Base-by-base conservation (phyloP, 2,329 filamentous ascomycete genomes). In the Xylaria sp. region DNA sequence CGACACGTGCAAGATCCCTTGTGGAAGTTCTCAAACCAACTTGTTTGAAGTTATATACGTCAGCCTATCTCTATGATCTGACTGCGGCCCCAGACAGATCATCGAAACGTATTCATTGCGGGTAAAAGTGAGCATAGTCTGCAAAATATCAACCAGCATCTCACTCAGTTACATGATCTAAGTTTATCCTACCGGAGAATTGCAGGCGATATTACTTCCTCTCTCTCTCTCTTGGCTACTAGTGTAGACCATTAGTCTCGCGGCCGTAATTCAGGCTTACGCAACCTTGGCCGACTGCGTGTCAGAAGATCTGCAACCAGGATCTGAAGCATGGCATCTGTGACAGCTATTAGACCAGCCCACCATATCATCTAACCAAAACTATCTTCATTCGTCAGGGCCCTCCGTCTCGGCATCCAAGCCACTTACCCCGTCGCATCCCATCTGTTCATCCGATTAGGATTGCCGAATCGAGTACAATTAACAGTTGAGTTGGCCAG, bases 221-320 rank as follows among this genome's bases (percentile, higher is more conserved):
- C n/a, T n/a, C n/a, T n/a, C n/a, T n/a, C n/a, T n/a, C n/a, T n/a
- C n/a, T n/a, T n/a, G n/a, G n/a, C n/a, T n/a, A n/a, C n/a, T n/a
- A 15, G 13, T 15, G 39, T 18, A 10, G 13, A n/a, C 20, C 13
- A 13, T 44, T 10, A 2, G 28, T 20, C n/a, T 62, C 25, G 23
- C 57, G 25, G 50, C 25, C 23, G 15, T 46, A 41, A 41, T 34
- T 10, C 50, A 50, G 18, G 59, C 62, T 48, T 60, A 57, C 61
- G 59, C 59, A 62, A 64, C n/a, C 39, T 23, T 28, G 37, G 13
- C 48, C 34, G 37, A 44, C 46, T 8, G 52, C 57, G 56, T 68
- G 60, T 66, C n/a, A 63, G 69, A 66, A 23, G 71, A 71, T 72
- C 66, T 72, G 61, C 71, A 41, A 57, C 70, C 6, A 28, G 71